Evolutionary conservation across 495 filamentous ascomycete genomes (phyloP), one percentile per base, ranked within the genome.

Genomic region (Immersiella caudata): DNA sequence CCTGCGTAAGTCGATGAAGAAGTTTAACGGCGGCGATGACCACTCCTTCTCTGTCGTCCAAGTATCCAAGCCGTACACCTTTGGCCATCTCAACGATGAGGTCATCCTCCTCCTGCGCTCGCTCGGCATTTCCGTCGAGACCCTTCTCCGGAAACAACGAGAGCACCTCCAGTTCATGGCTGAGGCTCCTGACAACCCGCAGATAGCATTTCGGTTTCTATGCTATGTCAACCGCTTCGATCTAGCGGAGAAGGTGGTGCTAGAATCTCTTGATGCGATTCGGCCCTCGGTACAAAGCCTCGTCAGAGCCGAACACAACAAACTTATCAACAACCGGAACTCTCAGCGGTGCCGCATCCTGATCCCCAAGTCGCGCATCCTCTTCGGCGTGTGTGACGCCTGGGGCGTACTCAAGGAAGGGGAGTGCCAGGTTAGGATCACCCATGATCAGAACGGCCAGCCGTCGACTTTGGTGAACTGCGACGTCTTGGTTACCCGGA

Each of bases 1-100:
- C 62, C 78, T 86, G 68, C 72, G 83, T 54, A 80, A 83, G 57
- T 85, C 83, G 0, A 86, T 86, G 83, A 80, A 78, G 65, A 85
- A 86, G 64, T 80, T 85, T 63, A 77, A 71, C 33, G 82, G 76
- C 16, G 76, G 78, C 3, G 68, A 75, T 16, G 81, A 84, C 71
- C 54, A 71, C 46, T 80, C 78, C 6, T 82, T 85, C 57, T 73
- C 81, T 5, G 82, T 84, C 0, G 82, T 85, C 0, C 80, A 79
- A 21, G 77, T 81, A 54, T 83, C 83, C 2, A 83, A 81, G 79
- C 83, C 83, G 1, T 85, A 84, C 68, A 65, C 71, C 5, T 85
- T 79, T 64, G 83, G 82, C 7, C 72, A 76, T 70, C 74, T 85
- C 20, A 86, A 86, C 67, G 83, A 86, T 63, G 83, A 86, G 66